phyloP scores from a whole-genome alignment of 192 early-diverging fungal species.

The Coemansia sp. region DNA sequence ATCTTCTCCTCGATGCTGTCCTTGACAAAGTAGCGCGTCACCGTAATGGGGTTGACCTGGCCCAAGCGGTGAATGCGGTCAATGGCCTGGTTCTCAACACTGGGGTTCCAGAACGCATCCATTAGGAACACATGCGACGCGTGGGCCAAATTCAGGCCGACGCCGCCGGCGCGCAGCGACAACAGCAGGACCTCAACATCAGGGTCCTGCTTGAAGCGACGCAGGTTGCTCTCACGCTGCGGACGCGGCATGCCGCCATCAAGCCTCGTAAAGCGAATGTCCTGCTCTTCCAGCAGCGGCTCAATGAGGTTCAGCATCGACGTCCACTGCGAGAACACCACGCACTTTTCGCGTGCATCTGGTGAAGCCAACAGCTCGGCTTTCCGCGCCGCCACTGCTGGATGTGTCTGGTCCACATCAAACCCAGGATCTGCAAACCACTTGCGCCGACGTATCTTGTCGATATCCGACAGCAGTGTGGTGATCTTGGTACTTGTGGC shows the following conservation, averaged over 20 bases:
- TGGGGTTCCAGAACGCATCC: slow-evolving; percentile 81
- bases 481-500: slow-evolving; percentile 42
- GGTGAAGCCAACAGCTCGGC: slow-evolving; percentile 19
- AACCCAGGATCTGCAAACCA: slow-evolving; percentile 39
- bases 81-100: slow-evolving; percentile 76
- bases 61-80: slow-evolving; percentile 82
- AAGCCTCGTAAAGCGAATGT: slow-evolving; percentile 66
- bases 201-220: slow-evolving; percentile 64
- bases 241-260: slow-evolving; percentile 74
- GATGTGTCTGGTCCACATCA: slow-evolving; percentile 39
- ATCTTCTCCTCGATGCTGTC: slow-evolving; percentile 87
- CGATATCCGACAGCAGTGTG: slow-evolving; percentile 32
- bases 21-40: slow-evolving; percentile 67
- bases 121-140: slow-evolving; percentile 70
- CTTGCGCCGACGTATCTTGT: slow-evolving; percentile 33
- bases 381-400: slow-evolving; percentile 26
- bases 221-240: slow-evolving; percentile 63
- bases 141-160: slow-evolving; percentile 75
- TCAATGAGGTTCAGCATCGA: slow-evolving; percentile 76
- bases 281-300: slow-evolving; percentile 54
- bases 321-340: slow-evolving; percentile 96
- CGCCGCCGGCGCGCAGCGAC: slow-evolving; percentile 67
- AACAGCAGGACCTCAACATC: slow-evolving; percentile 63
- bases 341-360: slow-evolving; percentile 64
- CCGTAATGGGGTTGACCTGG: slow-evolving; percentile 63